phyloP scores from a whole-genome alignment of 2,329 filamentous ascomycete genomes.

The Fonsecaea monophora region DNA sequence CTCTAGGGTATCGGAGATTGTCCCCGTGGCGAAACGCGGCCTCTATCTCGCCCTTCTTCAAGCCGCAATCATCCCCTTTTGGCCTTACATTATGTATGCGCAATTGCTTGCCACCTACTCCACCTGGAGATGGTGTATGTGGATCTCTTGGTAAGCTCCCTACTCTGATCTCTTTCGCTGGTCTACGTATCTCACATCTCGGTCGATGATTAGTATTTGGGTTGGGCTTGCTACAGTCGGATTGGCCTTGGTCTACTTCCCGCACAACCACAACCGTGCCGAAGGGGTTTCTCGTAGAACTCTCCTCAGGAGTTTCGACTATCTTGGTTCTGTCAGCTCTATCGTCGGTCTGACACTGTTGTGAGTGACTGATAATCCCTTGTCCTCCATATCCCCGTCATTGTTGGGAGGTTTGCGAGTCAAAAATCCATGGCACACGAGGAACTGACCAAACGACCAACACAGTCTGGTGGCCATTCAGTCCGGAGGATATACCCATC shows the following conservation, averaged over 20 bases:
- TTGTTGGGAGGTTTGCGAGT: no score
- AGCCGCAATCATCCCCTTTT: constrained; percentile 29
- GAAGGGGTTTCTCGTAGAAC: constrained; percentile 5
- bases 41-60: constrained; percentile 28
- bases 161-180: no score
- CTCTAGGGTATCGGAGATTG: constrained; percentile 28
- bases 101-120: constrained; percentile 26
- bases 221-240: constrained; percentile 23
- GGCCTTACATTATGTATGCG: constrained; percentile 30
- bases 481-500: constrained; percentile 27
- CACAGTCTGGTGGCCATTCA: constrained; percentile 29
- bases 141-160: constrained; percentile 31
- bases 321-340: constrained; percentile 2
- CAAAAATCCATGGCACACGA: no score
- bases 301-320: no score
- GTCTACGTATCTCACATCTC: background rate
- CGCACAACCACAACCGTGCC: constrained; percentile 20
- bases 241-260: constrained; percentile 31
- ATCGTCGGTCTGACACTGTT: constrained; percentile 29
- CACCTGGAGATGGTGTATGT: constrained; percentile 32
- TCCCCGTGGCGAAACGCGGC: constrained; percentile 32
- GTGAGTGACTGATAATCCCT: constrained; percentile 38
- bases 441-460: constrained; percentile 42
- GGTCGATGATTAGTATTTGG: constrained; percentile 21
- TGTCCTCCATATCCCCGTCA: no score